Percentiles rank a stretch among this genome's conserved stretches.
Evolutionary conservation across 192 early-diverging fungal species (phyloP).

Genomic region (Entophlyctis luteolus): DNA sequence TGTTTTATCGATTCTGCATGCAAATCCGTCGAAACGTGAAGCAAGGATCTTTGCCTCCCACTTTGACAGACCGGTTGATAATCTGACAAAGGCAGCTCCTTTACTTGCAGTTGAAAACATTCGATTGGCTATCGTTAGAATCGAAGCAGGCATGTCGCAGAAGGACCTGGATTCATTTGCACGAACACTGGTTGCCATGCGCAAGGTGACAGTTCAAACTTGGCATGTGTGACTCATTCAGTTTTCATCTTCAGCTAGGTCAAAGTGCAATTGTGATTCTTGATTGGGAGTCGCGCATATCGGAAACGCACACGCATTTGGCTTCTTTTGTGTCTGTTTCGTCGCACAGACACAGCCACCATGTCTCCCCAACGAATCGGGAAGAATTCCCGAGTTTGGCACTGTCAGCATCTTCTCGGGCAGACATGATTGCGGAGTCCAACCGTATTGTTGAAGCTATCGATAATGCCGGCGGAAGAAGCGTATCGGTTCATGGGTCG

Average conservation of each 20-base stretch:
- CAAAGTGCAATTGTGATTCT: background rate
- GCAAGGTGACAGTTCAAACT: background rate
- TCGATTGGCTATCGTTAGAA: background rate
- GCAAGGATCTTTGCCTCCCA: background rate
- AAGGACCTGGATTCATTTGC: background rate
- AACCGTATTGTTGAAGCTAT: background rate
- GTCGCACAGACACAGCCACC: background rate
- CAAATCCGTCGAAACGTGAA: constrained; percentile 3
- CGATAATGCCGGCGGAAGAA: background rate
- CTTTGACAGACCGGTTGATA: background rate
- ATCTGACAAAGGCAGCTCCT: background rate
- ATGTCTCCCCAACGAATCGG: background rate
- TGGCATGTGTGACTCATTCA: background rate
- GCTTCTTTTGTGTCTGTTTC: background rate
- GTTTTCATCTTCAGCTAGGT: background rate
- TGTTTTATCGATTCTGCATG: background rate
- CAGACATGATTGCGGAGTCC: background rate
- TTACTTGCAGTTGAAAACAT: background rate
- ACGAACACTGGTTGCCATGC: background rate
- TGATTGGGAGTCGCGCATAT: background rate
- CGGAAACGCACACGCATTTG: background rate
- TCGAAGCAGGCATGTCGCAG: background rate
- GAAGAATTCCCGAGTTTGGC: background rate
- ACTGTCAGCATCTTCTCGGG: background rate
- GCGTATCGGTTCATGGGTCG: background rate